These are phyloP conservation scores for Plasmodium gaboni DNA, from an alignment of 169 alveolate species.

Conservation along the genomic window DNA sequence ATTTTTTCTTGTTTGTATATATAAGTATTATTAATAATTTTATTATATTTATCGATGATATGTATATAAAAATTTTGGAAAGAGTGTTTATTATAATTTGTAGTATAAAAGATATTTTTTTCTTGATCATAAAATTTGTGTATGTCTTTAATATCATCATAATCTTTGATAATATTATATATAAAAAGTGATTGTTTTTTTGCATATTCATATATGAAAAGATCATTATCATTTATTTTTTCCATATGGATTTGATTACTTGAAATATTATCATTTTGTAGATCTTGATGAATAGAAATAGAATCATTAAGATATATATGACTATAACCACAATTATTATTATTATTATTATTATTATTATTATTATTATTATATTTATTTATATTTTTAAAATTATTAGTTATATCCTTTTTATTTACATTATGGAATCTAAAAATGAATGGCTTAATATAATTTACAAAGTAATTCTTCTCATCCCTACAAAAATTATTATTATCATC, in stretches of 20 bases:
- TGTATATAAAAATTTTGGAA: constrained; percentile 42
- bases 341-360: neutral
- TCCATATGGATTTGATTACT: neutral
- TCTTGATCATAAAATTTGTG: constrained; percentile 17
- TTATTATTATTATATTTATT: neutral
- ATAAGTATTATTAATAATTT: neutral
- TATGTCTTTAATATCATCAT: constrained; percentile 23
- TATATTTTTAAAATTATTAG: neutral
- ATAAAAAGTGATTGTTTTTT: constrained; percentile 40
- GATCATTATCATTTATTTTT: constrained; percentile 31
- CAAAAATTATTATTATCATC: no score
- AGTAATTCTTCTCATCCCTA: neutral
- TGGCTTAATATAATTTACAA: constrained; percentile 40
- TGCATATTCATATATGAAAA: constrained; percentile 45
- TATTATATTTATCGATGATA: constrained; percentile 22
- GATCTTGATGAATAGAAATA: neutral
- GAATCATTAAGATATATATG: neutral
- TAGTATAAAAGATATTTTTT: constrained; percentile 20
- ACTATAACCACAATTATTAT: neutral
- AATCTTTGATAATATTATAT: constrained; percentile 33
- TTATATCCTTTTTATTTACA: neutral
- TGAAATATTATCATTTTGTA: neutral
- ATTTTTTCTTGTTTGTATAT: neutral
- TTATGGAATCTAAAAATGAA: constrained; percentile 29
- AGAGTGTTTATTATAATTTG: constrained; percentile 18